Evolutionary conservation across 1,284 basidiomycete genomes (phyloP).

Genomic region (Austroboletus novae-zelandiae): DNA sequence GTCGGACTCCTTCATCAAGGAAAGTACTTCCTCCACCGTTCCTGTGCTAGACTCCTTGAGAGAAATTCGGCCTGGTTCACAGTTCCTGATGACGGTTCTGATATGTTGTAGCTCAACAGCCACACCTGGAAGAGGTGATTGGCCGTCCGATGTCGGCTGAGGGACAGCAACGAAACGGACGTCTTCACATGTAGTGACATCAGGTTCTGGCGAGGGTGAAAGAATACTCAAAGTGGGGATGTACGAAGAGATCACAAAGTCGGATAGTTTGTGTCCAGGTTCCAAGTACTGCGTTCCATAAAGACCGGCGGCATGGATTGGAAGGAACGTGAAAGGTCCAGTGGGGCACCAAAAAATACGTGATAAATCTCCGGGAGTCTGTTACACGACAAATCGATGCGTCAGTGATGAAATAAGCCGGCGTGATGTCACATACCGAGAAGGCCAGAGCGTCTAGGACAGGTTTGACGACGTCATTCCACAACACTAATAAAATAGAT

Average conservation of each 20-base stretch:
- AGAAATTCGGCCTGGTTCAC: not conserved
- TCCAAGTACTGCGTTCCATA: too few relatives aligned
- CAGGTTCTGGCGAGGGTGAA: not conserved
- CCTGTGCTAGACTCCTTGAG: not conserved
- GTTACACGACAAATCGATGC: not conserved
- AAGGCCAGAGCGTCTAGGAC: not conserved
- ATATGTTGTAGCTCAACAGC: slow-evolving; percentile 1
- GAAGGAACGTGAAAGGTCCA: too few relatives aligned
- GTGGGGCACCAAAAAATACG: not conserved
- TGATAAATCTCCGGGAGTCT: not conserved
- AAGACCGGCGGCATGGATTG: too few relatives aligned
- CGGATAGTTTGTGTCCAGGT: too few relatives aligned
- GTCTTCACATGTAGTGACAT: not conserved
- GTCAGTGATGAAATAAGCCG: not conserved
- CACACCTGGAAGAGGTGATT: slow-evolving; percentile 3
- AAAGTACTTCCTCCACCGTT: not conserved
- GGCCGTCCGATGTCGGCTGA: not conserved
- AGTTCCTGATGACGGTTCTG: not conserved
- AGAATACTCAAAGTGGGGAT: not conserved
- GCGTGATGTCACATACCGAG: not conserved
- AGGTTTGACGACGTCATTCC: not conserved
- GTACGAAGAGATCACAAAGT: not conserved
- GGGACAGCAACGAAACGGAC: not conserved
- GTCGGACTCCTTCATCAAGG: slow-evolving; percentile 1
- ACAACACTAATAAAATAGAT: not conserved